Percentiles rank a stretch among this genome's conserved stretches.
phyloP scores from a whole-genome alignment of 2,329 filamentous ascomycete genomes.

The Hypoxylon rubiginosum region DNA sequence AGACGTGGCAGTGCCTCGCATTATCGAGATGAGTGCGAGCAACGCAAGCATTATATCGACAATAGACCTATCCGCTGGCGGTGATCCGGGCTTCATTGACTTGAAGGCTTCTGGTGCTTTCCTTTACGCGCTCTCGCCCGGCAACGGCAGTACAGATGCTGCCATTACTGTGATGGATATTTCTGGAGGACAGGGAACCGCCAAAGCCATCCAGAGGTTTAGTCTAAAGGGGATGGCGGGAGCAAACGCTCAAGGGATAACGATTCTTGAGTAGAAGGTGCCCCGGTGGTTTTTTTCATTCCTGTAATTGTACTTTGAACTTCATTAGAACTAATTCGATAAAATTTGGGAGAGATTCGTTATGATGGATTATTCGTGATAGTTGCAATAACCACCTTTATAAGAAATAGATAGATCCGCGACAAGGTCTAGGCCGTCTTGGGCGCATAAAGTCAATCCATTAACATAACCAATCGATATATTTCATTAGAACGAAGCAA shows the following conservation, averaged over 20 bases:
- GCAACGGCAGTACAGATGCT: conserved; percentile 59
- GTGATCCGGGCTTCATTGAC: conserved; percentile 69
- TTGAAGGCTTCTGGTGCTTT: conserved; percentile 65
- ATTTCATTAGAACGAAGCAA: too few species aligned
- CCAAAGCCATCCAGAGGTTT: conserved; percentile 53
- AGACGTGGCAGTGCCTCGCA: conserved; percentile 64
- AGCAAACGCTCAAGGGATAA: conserved; percentile 52
- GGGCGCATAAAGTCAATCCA: too few species aligned
- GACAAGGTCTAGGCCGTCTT: too few species aligned
- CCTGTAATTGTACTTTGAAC: not conserved
- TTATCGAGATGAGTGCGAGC: conserved; percentile 68
- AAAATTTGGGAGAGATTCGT: too few species aligned
- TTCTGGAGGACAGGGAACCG: conserved; percentile 38
- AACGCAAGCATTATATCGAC: conserved; percentile 62
- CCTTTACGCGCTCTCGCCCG: conserved; percentile 69
- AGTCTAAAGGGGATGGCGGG: conserved; percentile 46
- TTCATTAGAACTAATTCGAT: not conserved
- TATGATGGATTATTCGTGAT: too few species aligned
- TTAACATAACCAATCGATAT: too few species aligned
- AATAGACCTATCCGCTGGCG: conserved; percentile 60
- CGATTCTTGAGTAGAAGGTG: conserved; percentile 37
- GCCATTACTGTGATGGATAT: conserved; percentile 57
- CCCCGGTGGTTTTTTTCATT: not conserved
- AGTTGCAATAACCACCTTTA: too few species aligned
- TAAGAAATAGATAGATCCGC: too few species aligned